Base-by-base conservation (phyloP, 106 monocot species). In the Phalaenopsis equestris region DNA sequence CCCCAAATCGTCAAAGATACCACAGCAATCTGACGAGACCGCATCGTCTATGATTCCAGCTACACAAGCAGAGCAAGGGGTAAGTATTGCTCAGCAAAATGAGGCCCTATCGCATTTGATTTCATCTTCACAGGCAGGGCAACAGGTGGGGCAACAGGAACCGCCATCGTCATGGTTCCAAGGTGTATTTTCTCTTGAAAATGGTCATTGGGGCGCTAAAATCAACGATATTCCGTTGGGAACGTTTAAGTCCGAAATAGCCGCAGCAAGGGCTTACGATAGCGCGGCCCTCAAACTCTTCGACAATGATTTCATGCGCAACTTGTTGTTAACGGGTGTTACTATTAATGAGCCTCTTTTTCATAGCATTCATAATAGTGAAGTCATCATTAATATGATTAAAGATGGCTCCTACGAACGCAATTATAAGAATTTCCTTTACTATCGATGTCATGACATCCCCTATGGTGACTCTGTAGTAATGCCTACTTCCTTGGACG, bases 161-260 rank as follows among this genome's bases (percentile, higher is more conserved):
- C 30, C 30, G 0, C 30, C 30, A 30, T 30, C 30, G 30, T 30
- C 30, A 30, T 30, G 80, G 45, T 85, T 37, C 81, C 81, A 85
- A 77, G 85, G 85, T n/a, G 85, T 85, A 0, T 77, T 85, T 16
- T 36, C 78, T 18, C 85, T 81, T 73, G 81, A 81, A 19, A 85
- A 85, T 58, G 85, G 85, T 6, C 67, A 81, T 14, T 85, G 85
- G 85, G 85, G 85, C 16, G 85, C 85, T 6, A 81, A 85, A 55
- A 85, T 85, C 81, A 72, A 55, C 58, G 72, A 81, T 15, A 74
- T 81, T 0, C 81, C 81, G 81, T 81, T 85, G 4, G 85, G 85
- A 3, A 85, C 85, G 24, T 85, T 85, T 78, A 42, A 73, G 49
- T 41, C 85, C 9, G 85, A 85, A 58, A 55, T 21, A 17, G 78